Evolutionary conservation across 208 protist species (phyloP).

Genomic region (Wallacemonas collosoma): DNA sequence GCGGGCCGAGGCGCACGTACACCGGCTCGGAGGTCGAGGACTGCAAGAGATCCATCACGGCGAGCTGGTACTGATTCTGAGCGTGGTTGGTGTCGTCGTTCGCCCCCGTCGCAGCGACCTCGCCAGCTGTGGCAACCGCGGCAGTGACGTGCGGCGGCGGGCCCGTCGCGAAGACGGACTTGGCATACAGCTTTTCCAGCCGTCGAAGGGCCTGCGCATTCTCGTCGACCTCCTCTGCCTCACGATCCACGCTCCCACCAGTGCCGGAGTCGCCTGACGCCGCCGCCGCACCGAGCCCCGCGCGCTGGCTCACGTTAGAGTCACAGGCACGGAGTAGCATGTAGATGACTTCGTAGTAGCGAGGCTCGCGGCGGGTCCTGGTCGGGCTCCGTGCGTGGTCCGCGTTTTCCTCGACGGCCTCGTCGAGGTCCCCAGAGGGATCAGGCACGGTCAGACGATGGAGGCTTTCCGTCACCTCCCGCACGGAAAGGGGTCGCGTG

Average conservation of each 20-base stretch:
- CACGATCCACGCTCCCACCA: not conserved
- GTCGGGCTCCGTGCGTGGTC: not conserved
- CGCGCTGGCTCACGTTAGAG: not conserved
- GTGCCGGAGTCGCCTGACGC: not conserved
- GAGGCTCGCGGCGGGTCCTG: not conserved
- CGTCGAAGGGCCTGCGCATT: conserved; percentile 1
- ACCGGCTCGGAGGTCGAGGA: conserved; percentile 13
- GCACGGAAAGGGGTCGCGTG: not conserved
- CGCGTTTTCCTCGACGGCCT: not conserved
- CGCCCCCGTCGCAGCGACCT: not conserved
- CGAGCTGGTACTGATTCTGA: conserved; percentile 10
- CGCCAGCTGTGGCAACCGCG: not conserved
- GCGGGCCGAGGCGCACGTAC: not conserved
- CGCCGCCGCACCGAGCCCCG: not conserved
- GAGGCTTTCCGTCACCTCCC: conserved; percentile 7
- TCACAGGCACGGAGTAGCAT: not conserved
- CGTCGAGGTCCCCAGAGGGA: not conserved
- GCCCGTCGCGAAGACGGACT: conserved; percentile 4
- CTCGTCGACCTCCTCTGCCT: conserved; percentile 6
- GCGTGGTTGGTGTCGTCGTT: not conserved
- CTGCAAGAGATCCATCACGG: conserved; percentile 19
- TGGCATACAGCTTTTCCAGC: conserved; percentile 14
- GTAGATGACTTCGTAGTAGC: conserved; percentile 17
- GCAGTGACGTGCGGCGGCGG: not conserved
- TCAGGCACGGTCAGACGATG: not conserved